Conservation (phyloP, 495 filamentous ascomycete genomes). For the Achaetomiella virescens region DNA sequence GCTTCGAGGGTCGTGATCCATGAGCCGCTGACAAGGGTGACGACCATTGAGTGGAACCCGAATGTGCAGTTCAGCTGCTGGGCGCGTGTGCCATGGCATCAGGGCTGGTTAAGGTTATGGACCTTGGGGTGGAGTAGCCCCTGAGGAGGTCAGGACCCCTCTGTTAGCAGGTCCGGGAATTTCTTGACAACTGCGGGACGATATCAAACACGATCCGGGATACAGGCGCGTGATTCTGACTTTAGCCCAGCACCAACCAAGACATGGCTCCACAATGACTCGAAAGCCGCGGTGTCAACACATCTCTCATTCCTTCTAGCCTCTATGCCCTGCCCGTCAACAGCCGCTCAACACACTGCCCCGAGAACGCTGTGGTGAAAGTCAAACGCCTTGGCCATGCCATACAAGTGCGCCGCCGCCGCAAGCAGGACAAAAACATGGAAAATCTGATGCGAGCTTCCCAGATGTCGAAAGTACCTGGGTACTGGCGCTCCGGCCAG, state of each 20-base stretch:
- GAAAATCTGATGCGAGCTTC: constrained; percentile 75
- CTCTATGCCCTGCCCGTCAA: not conserved
- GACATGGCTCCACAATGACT: too few species aligned
- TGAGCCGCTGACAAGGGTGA: constrained; percentile 41
- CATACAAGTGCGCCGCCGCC: constrained; percentile 57
- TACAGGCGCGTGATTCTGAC: too few species aligned
- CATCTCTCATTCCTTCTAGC: not conserved
- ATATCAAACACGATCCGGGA: too few species aligned
- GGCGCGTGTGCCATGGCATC: constrained; percentile 48
- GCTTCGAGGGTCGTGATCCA: constrained; percentile 36
- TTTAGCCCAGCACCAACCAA: too few species aligned
- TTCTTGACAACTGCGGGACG: too few species aligned
- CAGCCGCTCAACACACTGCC: constrained; percentile 24
- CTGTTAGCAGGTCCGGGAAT: too few species aligned
- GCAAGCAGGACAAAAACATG: constrained; percentile 66
- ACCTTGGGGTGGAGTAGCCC: constrained; percentile 36
- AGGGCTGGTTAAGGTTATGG: constrained; percentile 42
- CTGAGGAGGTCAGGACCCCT: too few species aligned
- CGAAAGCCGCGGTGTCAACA: not conserved
- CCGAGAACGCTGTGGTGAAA: constrained; percentile 39
- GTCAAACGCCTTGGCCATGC: constrained; percentile 51
- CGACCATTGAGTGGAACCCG: constrained; percentile 42
- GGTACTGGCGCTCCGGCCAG: constrained; percentile 57
- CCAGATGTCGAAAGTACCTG: constrained; percentile 66
- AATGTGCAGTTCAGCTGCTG: constrained; percentile 45